Base-by-base conservation (phyloP, 176 grass and related monocot genomes). In the Bromus sterilis region DNA sequence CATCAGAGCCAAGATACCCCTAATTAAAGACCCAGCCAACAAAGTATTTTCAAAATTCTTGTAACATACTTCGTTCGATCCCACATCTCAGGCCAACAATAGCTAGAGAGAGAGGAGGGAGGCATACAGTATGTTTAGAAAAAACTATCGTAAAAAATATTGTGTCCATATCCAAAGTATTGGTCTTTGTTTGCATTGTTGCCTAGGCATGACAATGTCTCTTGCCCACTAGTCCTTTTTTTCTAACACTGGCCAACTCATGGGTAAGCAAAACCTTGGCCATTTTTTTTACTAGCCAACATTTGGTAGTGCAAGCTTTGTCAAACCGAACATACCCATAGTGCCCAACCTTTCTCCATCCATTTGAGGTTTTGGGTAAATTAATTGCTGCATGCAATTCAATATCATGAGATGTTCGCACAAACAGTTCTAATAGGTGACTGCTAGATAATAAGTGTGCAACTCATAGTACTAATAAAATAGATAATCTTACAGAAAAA, bases 361-460 rank as follows among this genome's bases (percentile, higher is more conserved):
- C 24, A 37, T 69, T 69, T 12, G 11, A 69, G 66, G 21, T 42
- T 70, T 70, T 42, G 37, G 66, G 36, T 70, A n/a, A 42, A 25
- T 42, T 70, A 70, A 35, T 30, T 69, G 66, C 21, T 69, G 66
- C 33, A 40, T 4, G 35, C 66, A 69, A 69, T 37, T 41, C 21
- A 69, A 69, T 69, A 69, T 41, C 11, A 23, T 29, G 8, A 42
- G 35, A 60, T 6, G n/a, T 57, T 57, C 39, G n/a, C 25, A 6
- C 18, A 4, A 74, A 36, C 7, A 82, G 67, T 72, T 73, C 58
- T n/a, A n/a, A n/a, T n/a, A n/a, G n/a, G n/a, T 70, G 78, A 51
- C 24, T 12, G 30, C 21, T 78, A 67, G 33, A 68, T 69, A 68
- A 59, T 23, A 79, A 39, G 48, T 79, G 21, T 14, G 18, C 11